Base-by-base conservation (phyloP, 2,329 filamentous ascomycete species). In the Neofusicoccum sp. region DNA sequence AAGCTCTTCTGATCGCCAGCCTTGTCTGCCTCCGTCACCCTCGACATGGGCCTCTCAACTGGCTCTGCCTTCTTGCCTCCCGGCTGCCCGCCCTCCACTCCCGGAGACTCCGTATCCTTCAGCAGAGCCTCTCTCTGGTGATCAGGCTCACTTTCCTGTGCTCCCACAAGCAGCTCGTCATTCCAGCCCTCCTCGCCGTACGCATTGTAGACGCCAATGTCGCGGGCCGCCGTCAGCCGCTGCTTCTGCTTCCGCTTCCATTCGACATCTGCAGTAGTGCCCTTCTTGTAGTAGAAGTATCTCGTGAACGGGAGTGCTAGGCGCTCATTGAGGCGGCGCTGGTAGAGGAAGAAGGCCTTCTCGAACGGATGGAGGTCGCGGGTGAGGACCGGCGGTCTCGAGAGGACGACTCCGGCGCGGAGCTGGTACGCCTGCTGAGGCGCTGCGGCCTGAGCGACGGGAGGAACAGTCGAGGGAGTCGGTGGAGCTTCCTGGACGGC, bases 301-400 rank as follows among this genome's bases (percentile, higher is more conserved):
- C 91, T 87, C 63, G 90, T 90, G 77, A 98, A 99, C 1, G 93
- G 91, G 4, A 95, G 85, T 22, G 89, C 88, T 59, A 97, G 84
- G 47, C 95, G 91, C 83, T 99, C 95, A 78, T 98, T 97, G 65
- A 99, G 85, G 12, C 95, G 92, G 71, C 94, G 94, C 81, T 99
- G 95, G 81, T 99, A 99, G 76, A 99, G 93, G 83, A 90, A 97
- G 80, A 90, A 98, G 67, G 94, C 85, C 73, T 92, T 90, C 78
- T 99, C 95, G 78, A 99, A 98, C 11, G 91, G 84, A 37, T 90
- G 91, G 61, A 94, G 88, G 65, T 89, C 84, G 68, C 91, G 89
- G 31, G 95, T 98, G 71, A 99, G 84, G 64, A 96, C 82, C 6
- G 95, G 95, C 52, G 95, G 87, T 33, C 95, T 92, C 49, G 93